Conservation (phyloP, 352 stramenopile species). For the Phytophthora europaea region DNA sequence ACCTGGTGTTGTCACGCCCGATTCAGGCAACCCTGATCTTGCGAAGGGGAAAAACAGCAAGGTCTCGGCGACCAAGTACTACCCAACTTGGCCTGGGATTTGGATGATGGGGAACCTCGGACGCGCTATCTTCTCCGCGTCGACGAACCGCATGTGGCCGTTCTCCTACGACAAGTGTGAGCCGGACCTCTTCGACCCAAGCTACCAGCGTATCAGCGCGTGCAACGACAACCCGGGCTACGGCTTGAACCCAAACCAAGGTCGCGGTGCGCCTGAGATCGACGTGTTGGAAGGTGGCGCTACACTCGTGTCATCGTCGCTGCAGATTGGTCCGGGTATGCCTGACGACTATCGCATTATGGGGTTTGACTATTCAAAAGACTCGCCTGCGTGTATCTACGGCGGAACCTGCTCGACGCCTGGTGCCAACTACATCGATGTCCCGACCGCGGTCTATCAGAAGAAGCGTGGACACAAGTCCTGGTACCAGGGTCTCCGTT, state of each 20-base stretch:
- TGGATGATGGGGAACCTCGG: slow-evolving; percentile 98
- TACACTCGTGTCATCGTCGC: slow-evolving; percentile 84
- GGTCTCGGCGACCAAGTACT: slow-evolving; percentile 68
- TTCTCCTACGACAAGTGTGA: slow-evolving; percentile 96
- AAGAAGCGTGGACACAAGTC: slow-evolving; percentile 52
- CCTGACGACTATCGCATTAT: slow-evolving; percentile 67
- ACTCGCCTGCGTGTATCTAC: slow-evolving; percentile 48
- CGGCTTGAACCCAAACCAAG: slow-evolving; percentile 86
- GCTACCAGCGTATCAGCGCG: slow-evolving; percentile 82
- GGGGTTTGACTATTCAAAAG: slow-evolving; percentile 37
- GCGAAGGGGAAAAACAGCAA: slow-evolving; percentile 54
- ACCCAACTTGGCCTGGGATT: slow-evolving; percentile 94
- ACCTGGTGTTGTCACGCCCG: slow-evolving; percentile 69
- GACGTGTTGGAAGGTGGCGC: slow-evolving; percentile 93
- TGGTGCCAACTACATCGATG: slow-evolving; percentile 53
- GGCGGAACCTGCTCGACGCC: slow-evolving; percentile 43
- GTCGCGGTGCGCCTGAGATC: slow-evolving; percentile 95
- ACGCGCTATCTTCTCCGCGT: slow-evolving; percentile 95
- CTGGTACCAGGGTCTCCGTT: slow-evolving; percentile 71
- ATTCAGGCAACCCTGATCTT: slow-evolving; percentile 57
- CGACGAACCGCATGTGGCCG: slow-evolving; percentile 96
- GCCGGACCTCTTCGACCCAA: slow-evolving; percentile 50
- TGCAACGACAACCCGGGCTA: slow-evolving; percentile 93
- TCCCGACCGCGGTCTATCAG: slow-evolving; percentile 51
- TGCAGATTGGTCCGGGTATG: slow-evolving; percentile 90